A percentile compares a stretch with the other conserved stretches of the same genome.
Conservation (phyloP, 78 protist genomes). For the Cavenderia fasciculata region DNA sequence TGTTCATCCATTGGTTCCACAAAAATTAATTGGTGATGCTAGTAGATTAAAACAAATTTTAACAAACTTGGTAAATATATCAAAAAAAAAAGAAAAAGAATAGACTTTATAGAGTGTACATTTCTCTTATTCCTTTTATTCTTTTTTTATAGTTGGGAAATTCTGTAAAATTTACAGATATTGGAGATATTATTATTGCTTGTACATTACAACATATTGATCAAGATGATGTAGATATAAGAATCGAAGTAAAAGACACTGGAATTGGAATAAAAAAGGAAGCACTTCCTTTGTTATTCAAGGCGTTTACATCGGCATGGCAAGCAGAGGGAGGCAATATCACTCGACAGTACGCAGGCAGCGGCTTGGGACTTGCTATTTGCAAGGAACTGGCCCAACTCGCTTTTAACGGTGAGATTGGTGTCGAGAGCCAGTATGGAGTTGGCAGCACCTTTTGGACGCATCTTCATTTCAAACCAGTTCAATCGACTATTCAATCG, state of each 20-base stretch:
- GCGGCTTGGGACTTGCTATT: slow-evolving; percentile 60
- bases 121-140: no score
- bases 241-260: slow-evolving; percentile 61
- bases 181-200: slow-evolving; percentile 47
- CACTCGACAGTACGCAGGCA: slow-evolving; percentile 54
- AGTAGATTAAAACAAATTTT: slow-evolving; percentile 62
- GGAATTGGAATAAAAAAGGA: slow-evolving; percentile 67
- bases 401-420: slow-evolving; percentile 48
- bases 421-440: slow-evolving; percentile 53
- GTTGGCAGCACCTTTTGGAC: slow-evolving; percentile 38
- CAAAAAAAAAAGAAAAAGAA: background rate
- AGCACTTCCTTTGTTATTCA: slow-evolving; percentile 57
- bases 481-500: background rate
- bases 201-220: slow-evolving; percentile 6
- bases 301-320: slow-evolving; percentile 70
- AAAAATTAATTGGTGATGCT: slow-evolving; percentile 14
- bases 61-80: slow-evolving; percentile 12
- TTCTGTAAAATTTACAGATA: slow-evolving; percentile 58
- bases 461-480: background rate
- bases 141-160: slow-evolving; percentile 26
- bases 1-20: slow-evolving; percentile 35
- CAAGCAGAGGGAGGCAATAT: slow-evolving; percentile 72
- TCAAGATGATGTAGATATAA: background rate
- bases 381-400: slow-evolving; percentile 39
- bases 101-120: no score